These are phyloP conservation scores for Nicotiana undulata DNA, from an alignment of 257 asterid species.

Conservation along the genomic window DNA sequence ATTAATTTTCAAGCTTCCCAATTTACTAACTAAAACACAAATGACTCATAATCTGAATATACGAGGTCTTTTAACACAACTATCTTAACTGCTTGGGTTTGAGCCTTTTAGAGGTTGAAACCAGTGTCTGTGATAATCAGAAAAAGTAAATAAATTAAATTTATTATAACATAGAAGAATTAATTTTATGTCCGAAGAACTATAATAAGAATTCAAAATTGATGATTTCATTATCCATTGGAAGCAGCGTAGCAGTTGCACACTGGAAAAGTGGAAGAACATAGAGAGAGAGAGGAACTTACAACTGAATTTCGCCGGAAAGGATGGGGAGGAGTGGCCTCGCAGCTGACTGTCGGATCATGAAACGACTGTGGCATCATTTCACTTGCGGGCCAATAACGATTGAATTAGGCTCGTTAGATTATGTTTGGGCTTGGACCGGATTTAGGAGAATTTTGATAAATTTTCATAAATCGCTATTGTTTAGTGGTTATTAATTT, in stretches of 20 bases:
- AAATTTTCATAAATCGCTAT: too few relatives aligned
- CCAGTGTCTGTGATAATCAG: neutral
- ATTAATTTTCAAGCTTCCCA: neutral
- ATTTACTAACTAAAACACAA: neutral
- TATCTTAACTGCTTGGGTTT: neutral
- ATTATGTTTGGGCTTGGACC: too few relatives aligned
- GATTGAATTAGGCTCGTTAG: neutral
- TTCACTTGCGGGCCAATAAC: neutral
- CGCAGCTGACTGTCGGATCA: neutral
- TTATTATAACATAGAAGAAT: neutral
- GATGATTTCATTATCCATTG: neutral
- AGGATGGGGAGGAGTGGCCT: neutral
- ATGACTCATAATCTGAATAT: neutral
- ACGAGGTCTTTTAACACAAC: neutral
- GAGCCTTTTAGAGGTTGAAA: neutral
- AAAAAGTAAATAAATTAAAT: neutral
- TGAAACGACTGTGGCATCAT: neutral
- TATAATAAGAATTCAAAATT: neutral
- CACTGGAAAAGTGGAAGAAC: too few relatives aligned
- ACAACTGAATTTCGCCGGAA: neutral
- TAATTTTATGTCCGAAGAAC: neutral
- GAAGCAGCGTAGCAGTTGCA: neutral
- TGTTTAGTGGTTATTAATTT: too few relatives aligned
- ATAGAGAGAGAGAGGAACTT: neutral
- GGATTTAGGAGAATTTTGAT: too few relatives aligned